Percentiles rank a stretch among this genome's conserved stretches.
Conservation (phyloP, 2,329 filamentous ascomycete genomes). For the Calonectria naviculata region DNA sequence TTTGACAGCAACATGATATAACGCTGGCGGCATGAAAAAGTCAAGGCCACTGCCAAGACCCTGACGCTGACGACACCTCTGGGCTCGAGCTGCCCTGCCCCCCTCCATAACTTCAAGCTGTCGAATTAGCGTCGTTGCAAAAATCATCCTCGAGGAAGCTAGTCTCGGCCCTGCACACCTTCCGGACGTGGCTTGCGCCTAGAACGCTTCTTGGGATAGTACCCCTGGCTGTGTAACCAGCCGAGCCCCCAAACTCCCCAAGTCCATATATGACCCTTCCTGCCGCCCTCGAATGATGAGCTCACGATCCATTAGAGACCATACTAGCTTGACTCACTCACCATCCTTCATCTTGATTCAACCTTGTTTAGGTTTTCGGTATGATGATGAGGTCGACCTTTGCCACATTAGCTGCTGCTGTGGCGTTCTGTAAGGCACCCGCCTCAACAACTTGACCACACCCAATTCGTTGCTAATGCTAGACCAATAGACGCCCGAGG, state of each 20-base stretch:
- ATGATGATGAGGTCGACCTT: constrained; percentile 33
- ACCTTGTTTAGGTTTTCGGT: not conserved
- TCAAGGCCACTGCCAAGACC: constrained; percentile 7
- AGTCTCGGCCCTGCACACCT: constrained; percentile 15
- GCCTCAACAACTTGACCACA: not conserved
- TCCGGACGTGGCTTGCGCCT: constrained; percentile 23
- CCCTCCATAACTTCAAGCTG: not conserved
- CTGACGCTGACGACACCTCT: constrained; percentile 16
- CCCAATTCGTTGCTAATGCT: not conserved
- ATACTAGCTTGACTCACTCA: not conserved
- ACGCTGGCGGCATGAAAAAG: constrained; percentile 5
- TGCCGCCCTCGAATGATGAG: not conserved
- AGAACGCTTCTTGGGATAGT: constrained; percentile 16
- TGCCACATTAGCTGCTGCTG: constrained; percentile 25
- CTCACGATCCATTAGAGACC: not conserved
- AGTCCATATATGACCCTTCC: constrained; percentile 16
- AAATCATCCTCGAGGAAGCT: constrained; percentile 4
- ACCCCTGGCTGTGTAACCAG: constrained; percentile 14
- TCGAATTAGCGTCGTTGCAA: constrained; percentile 13
- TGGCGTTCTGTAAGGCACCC: constrained; percentile 32
- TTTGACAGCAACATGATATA: not conserved
- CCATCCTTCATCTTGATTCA: not conserved
- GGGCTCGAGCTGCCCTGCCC: constrained; percentile 1
- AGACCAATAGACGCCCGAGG: constrained; percentile 30
- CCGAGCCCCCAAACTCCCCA: not conserved